phyloP scores from a whole-genome alignment of 805 yeast species.

The Hanseniaspora singularis region DNA sequence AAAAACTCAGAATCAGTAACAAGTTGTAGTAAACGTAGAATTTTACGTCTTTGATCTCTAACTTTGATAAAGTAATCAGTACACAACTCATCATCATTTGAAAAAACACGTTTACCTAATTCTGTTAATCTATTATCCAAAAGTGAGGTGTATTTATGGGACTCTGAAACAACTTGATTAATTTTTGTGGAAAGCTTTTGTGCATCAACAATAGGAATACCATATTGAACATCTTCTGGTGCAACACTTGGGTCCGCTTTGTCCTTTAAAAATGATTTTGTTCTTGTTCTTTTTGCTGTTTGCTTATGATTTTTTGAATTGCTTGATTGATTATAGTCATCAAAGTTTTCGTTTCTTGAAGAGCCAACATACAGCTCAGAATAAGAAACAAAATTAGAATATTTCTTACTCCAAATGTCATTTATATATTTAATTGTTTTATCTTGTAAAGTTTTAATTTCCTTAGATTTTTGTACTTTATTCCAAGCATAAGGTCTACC shows the following conservation, averaged over 20 bases:
- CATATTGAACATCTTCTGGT: slow-evolving; percentile 30
- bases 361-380: slow-evolving; percentile 10
- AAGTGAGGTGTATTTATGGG: slow-evolving; percentile 61
- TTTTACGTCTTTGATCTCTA: slow-evolving; percentile 60
- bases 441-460: slow-evolving; percentile 8
- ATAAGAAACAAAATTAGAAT: neutral
- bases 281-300: neutral
- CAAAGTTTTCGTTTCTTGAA: too few species aligned
- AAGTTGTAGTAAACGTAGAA: slow-evolving; percentile 69
- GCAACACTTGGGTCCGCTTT: slow-evolving; percentile 36
- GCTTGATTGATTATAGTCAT: too few species aligned
- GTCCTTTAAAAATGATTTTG: slow-evolving; percentile 32
- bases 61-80: slow-evolving; percentile 63
- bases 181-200: slow-evolving; percentile 64
- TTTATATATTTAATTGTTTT: slow-evolving; percentile 3
- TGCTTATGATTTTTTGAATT: neutral
- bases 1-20: slow-evolving; percentile 75
- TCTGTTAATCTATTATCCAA: slow-evolving; percentile 48
- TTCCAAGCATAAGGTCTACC: slow-evolving; percentile 14
- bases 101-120: slow-evolving; percentile 36
- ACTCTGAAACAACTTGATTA: slow-evolving; percentile 54
- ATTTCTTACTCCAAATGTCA: slow-evolving; percentile 1
- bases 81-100: slow-evolving; percentile 53
- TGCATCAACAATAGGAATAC: slow-evolving; percentile 54
- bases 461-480: slow-evolving; percentile 3